Evolutionary conservation across 2,329 filamentous ascomycete genomes (phyloP).

Genomic region (Passalora sequoiae): DNA sequence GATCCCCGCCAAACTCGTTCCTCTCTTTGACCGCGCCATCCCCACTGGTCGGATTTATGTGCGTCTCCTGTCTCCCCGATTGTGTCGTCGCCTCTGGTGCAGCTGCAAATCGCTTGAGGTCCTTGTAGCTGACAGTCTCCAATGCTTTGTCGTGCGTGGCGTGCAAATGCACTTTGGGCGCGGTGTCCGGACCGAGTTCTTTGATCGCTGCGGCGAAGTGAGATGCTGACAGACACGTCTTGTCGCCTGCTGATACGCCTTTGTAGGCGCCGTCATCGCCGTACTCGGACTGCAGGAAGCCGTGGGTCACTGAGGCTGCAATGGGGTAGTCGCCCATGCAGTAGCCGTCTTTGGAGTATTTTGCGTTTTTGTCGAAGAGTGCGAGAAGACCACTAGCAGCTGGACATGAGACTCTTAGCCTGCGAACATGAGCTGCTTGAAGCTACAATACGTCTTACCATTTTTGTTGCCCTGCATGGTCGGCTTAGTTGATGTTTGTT

Average conservation of each 20-base stretch:
- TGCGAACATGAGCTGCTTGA: neutral
- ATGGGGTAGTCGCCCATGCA: slow-evolving; percentile 17
- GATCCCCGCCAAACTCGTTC: slow-evolving; percentile 17
- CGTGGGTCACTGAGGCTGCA: slow-evolving; percentile 19
- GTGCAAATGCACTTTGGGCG: slow-evolving; percentile 17
- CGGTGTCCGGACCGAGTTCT: slow-evolving; percentile 16
- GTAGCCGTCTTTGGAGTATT: slow-evolving; percentile 8
- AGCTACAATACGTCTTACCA: slow-evolving; percentile 10
- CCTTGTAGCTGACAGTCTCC: slow-evolving; percentile 12
- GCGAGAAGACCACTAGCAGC: slow-evolving; percentile 12
- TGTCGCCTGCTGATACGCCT: slow-evolving; percentile 13
- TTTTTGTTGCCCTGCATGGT: slow-evolving; percentile 22
- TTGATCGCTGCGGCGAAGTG: slow-evolving; percentile 15
- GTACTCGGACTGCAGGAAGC: slow-evolving; percentile 17
- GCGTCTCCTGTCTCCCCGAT: slow-evolving; percentile 16
- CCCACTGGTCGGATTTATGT: slow-evolving; percentile 13
- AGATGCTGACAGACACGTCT: slow-evolving; percentile 17
- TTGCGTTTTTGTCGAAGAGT: slow-evolving; percentile 11
- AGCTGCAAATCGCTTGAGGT: slow-evolving; percentile 16
- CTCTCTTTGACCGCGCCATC: slow-evolving; percentile 18
- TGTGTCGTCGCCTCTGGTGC: slow-evolving; percentile 13
- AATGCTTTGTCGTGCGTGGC: slow-evolving; percentile 17
- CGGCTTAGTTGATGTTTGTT: slow-evolving; percentile 22
- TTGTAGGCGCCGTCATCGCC: slow-evolving; percentile 13
- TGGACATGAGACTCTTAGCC: slow-evolving; percentile 2